phyloP scores from a whole-genome alignment of 75 land plant genomes.

The Azolla pinnata region DNA sequence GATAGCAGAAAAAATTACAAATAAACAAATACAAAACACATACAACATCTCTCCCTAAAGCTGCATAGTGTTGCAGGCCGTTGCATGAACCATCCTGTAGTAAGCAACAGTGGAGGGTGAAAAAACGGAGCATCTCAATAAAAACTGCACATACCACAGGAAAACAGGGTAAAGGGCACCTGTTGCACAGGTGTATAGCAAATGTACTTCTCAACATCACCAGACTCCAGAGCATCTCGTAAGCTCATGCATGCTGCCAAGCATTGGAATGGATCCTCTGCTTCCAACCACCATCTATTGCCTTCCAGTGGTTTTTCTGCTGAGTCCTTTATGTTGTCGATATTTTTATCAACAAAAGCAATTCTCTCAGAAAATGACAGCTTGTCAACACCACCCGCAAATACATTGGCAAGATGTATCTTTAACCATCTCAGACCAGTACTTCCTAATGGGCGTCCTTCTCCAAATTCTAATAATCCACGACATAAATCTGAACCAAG shows the following conservation, averaged over 20 bases:
- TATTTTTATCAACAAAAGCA: constrained; percentile 55
- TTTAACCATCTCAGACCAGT: constrained; percentile 82
- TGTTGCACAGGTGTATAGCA: constrained; percentile 76
- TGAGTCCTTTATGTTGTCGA: constrained; percentile 62
- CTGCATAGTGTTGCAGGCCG: constrained; percentile 95
- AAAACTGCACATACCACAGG: not conserved
- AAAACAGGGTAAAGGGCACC: constrained; percentile 24
- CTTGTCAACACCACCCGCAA: constrained; percentile 72
- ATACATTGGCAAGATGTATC: constrained; percentile 83
- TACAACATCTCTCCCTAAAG: constrained; percentile 88
- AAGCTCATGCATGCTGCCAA: constrained; percentile 77
- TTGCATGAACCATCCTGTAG: constrained; percentile 94
- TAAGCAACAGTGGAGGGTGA: not conserved
- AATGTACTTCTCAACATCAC: constrained; percentile 36
- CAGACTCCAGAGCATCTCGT: constrained; percentile 54
- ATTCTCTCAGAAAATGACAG: constrained; percentile 70
- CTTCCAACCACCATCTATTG: constrained; percentile 78
- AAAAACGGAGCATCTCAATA: not conserved
- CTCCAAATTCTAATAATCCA: constrained; percentile 78
- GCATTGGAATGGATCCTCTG: constrained; percentile 95
- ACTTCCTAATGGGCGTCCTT: constrained; percentile 68
- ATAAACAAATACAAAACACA: constrained; percentile 9
- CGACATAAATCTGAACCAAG: constrained; percentile 87
- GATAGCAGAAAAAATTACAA: not conserved
- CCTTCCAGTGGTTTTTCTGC: constrained; percentile 69